These are phyloP conservation scores for Aspergillus puulaauensis DNA, from an alignment of 2,329 filamentous ascomycete species.

Conservation along the genomic window DNA sequence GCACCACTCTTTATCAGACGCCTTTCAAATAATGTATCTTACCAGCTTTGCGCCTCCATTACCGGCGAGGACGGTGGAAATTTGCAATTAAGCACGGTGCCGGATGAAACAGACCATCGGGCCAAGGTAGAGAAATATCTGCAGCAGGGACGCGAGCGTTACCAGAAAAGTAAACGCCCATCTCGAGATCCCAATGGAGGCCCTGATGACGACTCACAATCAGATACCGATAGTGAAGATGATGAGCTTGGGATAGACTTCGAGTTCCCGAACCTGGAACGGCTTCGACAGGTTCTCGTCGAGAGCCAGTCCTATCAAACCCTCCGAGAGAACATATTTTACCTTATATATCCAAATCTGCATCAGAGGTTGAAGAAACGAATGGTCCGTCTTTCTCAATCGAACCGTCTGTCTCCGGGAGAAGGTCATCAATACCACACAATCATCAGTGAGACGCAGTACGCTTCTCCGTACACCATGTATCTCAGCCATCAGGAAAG, in stretches of 20 bases:
- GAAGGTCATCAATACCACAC: background rate
- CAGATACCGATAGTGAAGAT: background rate
- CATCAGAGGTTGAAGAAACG: background rate
- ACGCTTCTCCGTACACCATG: background rate
- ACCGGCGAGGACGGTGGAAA: background rate
- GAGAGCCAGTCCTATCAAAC: background rate
- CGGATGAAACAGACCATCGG: background rate
- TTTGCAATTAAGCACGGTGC: too few relatives aligned
- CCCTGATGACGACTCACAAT: background rate
- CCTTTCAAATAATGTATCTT: background rate
- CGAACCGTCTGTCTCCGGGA: background rate
- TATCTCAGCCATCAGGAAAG: rapidly evolving
- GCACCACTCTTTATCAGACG: background rate
- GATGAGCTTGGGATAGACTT: background rate
- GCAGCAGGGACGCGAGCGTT: background rate
- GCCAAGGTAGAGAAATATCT: background rate
- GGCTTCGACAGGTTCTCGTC: background rate
- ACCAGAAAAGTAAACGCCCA: rapidly evolving
- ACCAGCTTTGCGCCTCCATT: background rate
- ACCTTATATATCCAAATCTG: background rate
- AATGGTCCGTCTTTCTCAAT: background rate
- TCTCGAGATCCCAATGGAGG: too few relatives aligned
- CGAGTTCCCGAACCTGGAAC: background rate
- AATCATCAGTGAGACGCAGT: background rate
- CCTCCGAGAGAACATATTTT: background rate